Percentiles rank a stretch among this genome's conserved stretches.
phyloP scores from a whole-genome alignment of 1,284 basidiomycete genomes.

The Apiotrichum veenhuisii region DNA sequence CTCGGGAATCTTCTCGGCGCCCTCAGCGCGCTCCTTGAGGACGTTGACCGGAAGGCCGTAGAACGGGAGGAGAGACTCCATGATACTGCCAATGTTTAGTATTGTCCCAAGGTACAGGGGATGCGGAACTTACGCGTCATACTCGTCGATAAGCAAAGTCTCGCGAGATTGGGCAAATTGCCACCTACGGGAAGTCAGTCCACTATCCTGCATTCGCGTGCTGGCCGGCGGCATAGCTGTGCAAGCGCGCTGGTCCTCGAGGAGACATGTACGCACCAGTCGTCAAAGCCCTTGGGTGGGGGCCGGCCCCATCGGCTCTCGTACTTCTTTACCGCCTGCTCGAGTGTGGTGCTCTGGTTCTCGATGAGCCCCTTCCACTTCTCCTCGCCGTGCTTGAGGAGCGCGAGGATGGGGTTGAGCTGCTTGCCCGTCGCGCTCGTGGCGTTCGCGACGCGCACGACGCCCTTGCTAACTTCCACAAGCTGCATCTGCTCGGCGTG shows the following conservation, averaged over 20 bases:
- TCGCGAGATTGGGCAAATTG: conserved; percentile 35
- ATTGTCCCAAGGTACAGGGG: neutral
- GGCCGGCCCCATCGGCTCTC: conserved; percentile 46
- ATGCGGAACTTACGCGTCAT: conserved; percentile 47
- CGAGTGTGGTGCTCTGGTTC: conserved; percentile 51
- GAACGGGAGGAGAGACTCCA: conserved; percentile 47
- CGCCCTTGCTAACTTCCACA: conserved; percentile 36
- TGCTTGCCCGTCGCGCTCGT: conserved; percentile 14
- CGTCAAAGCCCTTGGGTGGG: conserved; percentile 51
- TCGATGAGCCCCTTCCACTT: conserved; percentile 51
- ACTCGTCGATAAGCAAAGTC: conserved; percentile 48
- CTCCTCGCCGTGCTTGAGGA: conserved; percentile 50
- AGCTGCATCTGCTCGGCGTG: conserved; percentile 33
- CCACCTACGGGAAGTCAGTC: conserved; percentile 29
- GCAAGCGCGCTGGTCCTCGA: too few relatives aligned
- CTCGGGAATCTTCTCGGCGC: conserved; percentile 46
- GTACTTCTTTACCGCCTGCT: conserved; percentile 52
- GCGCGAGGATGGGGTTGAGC: conserved; percentile 48
- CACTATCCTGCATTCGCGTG: too few relatives aligned
- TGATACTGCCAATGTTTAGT: conserved; percentile 32
- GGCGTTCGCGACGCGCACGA: conserved; percentile 25
- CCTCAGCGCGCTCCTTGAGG: conserved; percentile 35
- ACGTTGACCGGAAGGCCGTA: conserved; percentile 43
- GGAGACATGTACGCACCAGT: conserved; percentile 34
- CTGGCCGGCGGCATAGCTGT: neutral